Evolutionary conservation across 306 rosid species (phyloP).

Genomic region (Medicago arabica): DNA sequence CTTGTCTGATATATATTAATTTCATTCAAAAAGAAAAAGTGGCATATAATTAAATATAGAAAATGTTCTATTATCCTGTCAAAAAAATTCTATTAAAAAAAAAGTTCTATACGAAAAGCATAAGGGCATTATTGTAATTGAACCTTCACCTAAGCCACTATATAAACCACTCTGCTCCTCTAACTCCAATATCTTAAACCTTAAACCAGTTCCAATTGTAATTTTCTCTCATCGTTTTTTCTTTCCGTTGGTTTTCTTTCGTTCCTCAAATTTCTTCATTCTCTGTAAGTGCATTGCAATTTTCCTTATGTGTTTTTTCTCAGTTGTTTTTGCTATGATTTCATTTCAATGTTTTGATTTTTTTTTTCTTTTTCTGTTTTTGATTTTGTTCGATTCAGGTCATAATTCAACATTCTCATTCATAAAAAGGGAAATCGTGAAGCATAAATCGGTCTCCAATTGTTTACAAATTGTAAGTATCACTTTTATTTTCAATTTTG

Average conservation of each 20-base stretch:
- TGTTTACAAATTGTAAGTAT: constrained; percentile 33
- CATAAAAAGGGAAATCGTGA: constrained; percentile 3
- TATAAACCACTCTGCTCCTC: too few species aligned
- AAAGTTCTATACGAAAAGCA: not conserved
- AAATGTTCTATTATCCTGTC: too few species aligned
- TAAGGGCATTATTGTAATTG: constrained; percentile 17
- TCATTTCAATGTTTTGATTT: not conserved
- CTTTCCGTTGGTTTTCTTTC: too few species aligned
- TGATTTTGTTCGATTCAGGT: constrained; percentile 13
- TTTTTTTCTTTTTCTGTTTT: not conserved
- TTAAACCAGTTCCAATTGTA: too few species aligned
- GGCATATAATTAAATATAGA: too few species aligned
- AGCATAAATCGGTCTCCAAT: not conserved
- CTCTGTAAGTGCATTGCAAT: constrained; percentile 32
- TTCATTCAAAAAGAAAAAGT: too few species aligned
- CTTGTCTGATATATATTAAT: too few species aligned
- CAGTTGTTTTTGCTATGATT: not conserved
- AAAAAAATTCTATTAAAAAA: too few species aligned
- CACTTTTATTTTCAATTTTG: not conserved
- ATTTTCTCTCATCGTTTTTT: not conserved
- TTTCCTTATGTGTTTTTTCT: too few species aligned
- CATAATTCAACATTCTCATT: not conserved
- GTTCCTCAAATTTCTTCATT: not conserved
- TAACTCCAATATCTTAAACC: too few species aligned
- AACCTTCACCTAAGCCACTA: not conserved